Base-by-base conservation (phyloP, 345 rosid genomes). In the Eucalyptus pumila region DNA sequence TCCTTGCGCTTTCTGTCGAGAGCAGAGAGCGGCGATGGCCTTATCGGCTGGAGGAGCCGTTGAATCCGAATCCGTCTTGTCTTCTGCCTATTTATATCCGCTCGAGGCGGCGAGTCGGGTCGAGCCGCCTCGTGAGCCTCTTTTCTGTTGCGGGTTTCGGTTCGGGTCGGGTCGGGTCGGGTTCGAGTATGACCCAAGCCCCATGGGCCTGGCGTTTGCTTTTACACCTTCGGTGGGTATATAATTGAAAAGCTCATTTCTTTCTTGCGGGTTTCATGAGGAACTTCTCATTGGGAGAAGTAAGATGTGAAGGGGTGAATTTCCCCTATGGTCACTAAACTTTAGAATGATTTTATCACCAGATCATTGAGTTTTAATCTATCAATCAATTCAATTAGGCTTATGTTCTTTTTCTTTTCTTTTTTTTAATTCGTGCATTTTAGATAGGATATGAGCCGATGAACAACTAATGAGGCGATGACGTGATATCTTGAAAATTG, bases 401-500 rank as follows among this genome's bases (percentile, higher is more conserved):
- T 72, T 65, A 4, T 65, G 0, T n/a, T 5, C 3, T 69, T 9
- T 16, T 6, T n/a, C n/a, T n/a, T 7, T 16, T n/a, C 17, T 40
- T 7, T 16, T n/a, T 69, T 19, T 3, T 9, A 72, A 10, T 34
- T 34, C 1, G 2, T 17, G 7, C 8, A 72, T 72, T 5, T 34
- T 72, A 2, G 14, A 34, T 34, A 72, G 0, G 3, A 34, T 72
- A 34, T 34, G 26, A 9, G 7, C 3, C 2, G 2, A 14, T 72
- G 1, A 72, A 72, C 1, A 0, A 11, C 2, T 72, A 34, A 15
- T 34, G 4, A 6, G 10, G 4, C 19, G 4, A 69, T 69, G 4
- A 69, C 4, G 0, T 8, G 10, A 30, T 4, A 15, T 65, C 2
- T 65, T 65, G 21, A 65, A 2, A 65, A 8, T 65, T n/a, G 7